Evolutionary conservation across 352 stramenopile genomes (phyloP).

Genomic region (Aphanomyces euteiches): DNA sequence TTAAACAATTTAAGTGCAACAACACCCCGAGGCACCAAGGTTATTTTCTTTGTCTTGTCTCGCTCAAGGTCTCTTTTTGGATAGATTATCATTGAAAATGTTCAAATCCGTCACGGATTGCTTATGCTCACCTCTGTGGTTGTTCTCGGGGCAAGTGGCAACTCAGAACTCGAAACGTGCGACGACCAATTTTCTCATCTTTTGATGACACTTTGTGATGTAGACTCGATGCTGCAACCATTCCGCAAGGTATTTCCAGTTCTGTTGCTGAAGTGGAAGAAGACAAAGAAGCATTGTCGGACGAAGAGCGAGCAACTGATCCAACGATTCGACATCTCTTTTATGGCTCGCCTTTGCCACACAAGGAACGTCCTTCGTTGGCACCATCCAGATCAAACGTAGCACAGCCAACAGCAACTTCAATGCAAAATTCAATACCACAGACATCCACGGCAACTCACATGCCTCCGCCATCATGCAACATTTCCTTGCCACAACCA

Average conservation of each 20-base stretch:
- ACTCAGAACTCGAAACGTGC: conserved; percentile 10
- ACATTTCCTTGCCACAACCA: too few species aligned
- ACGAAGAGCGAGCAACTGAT: conserved; percentile 28
- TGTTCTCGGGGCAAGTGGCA: conserved; percentile 43
- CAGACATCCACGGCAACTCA: too few species aligned
- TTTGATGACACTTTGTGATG: too few species aligned
- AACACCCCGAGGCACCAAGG: conserved; percentile 58
- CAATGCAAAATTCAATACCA: too few species aligned
- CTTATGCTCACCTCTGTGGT: conserved; percentile 63
- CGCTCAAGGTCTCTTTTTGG: conserved; percentile 1
- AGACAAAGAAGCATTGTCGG: conserved; percentile 33
- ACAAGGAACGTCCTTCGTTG: too few species aligned
- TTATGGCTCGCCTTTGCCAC: background rate
- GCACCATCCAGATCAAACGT: too few species aligned
- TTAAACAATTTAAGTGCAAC: conserved; percentile 53
- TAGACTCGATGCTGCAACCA: background rate
- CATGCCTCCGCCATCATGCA: too few species aligned
- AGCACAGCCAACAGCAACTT: too few species aligned
- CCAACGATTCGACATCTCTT: conserved; percentile 23
- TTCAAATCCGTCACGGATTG: conserved; percentile 63
- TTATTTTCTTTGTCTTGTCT: conserved; percentile 19
- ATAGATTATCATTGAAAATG: conserved; percentile 59
- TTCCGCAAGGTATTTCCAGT: background rate
- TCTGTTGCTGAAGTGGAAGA: background rate
- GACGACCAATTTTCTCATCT: background rate